phyloP scores from a whole-genome alignment of 1,139 yeast species.

The Candida tunisiensis region DNA sequence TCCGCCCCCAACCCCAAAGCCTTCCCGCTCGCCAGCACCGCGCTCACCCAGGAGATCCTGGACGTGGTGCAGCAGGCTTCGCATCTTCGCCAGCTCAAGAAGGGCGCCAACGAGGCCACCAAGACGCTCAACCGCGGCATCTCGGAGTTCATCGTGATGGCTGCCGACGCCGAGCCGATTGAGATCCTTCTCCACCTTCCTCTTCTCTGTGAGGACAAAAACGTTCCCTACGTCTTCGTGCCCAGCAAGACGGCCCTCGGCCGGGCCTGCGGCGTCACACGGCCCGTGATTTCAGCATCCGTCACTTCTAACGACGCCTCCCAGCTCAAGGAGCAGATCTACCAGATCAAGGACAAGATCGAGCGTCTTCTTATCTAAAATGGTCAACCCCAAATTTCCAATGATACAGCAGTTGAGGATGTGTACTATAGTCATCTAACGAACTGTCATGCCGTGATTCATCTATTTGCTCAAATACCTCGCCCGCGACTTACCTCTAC shows the following conservation, averaged over 20 bases:
- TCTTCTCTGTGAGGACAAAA: conserved; percentile 95
- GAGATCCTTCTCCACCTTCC: conserved; percentile 97
- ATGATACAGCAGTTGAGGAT: too few relatives aligned
- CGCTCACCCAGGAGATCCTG: conserved; percentile 88
- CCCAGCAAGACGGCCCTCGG: conserved; percentile 98
- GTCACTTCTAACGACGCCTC: conserved; percentile 98
- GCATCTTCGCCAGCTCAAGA: conserved; percentile 94
- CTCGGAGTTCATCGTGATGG: conserved; percentile 98
- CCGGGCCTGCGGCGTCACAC: conserved; percentile 99
- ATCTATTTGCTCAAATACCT: too few relatives aligned
- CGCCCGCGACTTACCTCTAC: too few relatives aligned
- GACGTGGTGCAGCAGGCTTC: conserved; percentile 98
- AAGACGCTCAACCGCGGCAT: conserved; percentile 99
- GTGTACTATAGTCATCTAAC: too few relatives aligned
- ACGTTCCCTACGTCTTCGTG: conserved; percentile 97
- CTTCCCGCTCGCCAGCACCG: conserved; percentile 96
- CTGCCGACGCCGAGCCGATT: conserved; percentile 99
- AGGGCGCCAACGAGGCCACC: conserved; percentile 99
- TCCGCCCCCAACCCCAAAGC: conserved; percentile 36
- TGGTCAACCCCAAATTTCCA: too few relatives aligned
- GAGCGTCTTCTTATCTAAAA: conserved; percentile 85
- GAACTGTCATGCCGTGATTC: too few relatives aligned
- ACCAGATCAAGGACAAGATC: conserved; percentile 96
- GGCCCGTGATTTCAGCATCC: conserved; percentile 98
- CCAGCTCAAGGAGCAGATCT: conserved; percentile 92